These are phyloP conservation scores for Ustilago vetiveriae DNA, from an alignment of 1,284 basidiomycete genomes.

Conservation along the genomic window DNA sequence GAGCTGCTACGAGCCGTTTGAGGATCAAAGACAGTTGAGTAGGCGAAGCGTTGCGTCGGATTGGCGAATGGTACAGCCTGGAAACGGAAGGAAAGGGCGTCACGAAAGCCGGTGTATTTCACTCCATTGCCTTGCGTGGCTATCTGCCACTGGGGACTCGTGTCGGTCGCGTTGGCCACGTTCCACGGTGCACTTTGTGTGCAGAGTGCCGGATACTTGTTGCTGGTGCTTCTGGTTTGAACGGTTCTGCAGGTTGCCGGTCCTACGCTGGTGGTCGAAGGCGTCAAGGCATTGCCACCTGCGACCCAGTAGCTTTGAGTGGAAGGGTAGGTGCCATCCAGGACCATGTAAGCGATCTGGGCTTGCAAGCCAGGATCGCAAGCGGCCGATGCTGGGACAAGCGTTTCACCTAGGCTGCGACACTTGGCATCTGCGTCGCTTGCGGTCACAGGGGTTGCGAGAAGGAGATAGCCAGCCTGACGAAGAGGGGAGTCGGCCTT, in stretches of 20 bases:
- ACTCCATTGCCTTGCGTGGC: slow-evolving; percentile 23
- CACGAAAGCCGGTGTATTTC: slow-evolving; percentile 36
- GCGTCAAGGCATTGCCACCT: slow-evolving; percentile 8
- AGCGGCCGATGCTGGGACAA: slow-evolving; percentile 17
- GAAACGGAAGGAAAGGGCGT: slow-evolving; percentile 45
- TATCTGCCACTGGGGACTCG: slow-evolving; percentile 23
- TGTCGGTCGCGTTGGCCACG: slow-evolving; percentile 24
- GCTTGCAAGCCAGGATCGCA: slow-evolving; percentile 28
- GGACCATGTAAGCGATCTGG: slow-evolving; percentile 31
- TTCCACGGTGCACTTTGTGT: slow-evolving; percentile 40
- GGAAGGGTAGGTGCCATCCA: slow-evolving; percentile 13
- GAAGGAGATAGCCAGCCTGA: slow-evolving; percentile 47
- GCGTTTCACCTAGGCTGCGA: slow-evolving; percentile 30
- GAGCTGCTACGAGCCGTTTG: neutral
- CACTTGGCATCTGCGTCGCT: slow-evolving; percentile 39
- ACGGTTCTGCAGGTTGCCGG: neutral
- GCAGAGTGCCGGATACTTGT: slow-evolving; percentile 31
- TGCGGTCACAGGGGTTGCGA: slow-evolving; percentile 19
- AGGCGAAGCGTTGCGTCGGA: slow-evolving; percentile 34
- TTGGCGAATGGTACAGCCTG: slow-evolving; percentile 37
- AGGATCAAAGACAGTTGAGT: slow-evolving; percentile 34
- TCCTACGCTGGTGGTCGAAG: slow-evolving; percentile 1
- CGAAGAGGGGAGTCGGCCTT: slow-evolving; percentile 24
- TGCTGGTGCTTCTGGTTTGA: slow-evolving; percentile 2
- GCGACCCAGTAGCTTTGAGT: slow-evolving; percentile 30